Conservation (phyloP, 2,329 filamentous ascomycete species). For the Penicillium janthinellum region DNA sequence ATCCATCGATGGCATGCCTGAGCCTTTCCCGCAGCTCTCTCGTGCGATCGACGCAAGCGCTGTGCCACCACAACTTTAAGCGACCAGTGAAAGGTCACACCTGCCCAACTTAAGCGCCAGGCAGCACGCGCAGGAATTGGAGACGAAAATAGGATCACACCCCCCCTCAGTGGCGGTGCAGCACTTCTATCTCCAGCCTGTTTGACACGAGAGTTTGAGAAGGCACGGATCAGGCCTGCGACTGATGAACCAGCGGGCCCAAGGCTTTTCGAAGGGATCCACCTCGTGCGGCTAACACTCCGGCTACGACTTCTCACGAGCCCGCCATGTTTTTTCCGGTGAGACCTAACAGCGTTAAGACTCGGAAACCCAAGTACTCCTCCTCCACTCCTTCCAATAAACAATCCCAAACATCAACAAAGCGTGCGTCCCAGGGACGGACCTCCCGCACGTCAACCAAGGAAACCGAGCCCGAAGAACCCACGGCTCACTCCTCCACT, state of each 20-base stretch:
- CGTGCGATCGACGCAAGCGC: conserved; percentile 34
- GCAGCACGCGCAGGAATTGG: conserved; percentile 22
- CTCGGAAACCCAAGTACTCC: conserved; percentile 28
- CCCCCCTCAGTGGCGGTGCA: conserved; percentile 13
- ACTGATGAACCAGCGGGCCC: conserved; percentile 25
- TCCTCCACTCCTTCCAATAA: conserved; percentile 32
- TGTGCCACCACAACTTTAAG: conserved; percentile 18
- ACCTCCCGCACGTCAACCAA: conserved; percentile 38
- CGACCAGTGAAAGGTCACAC: conserved; percentile 29
- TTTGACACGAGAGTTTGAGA: not conserved
- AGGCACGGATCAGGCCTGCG: conserved; percentile 17
- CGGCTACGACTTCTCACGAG: conserved; percentile 24
- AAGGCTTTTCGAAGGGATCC: conserved; percentile 22
- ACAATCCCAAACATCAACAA: conserved; percentile 28
- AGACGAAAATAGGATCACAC: conserved; percentile 24
- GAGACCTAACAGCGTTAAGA: conserved; percentile 40
- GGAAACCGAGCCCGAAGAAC: conserved; percentile 33
- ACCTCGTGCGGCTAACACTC: conserved; percentile 24
- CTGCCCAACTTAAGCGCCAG: conserved; percentile 36
- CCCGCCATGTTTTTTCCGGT: conserved; percentile 42
- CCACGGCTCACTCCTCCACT: conserved; percentile 35
- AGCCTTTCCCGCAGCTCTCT: conserved; percentile 22
- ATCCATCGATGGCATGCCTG: conserved; percentile 29
- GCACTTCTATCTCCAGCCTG: not conserved
- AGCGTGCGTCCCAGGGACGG: conserved; percentile 36